phyloP scores from a whole-genome alignment of 2,329 filamentous ascomycete genomes.

The Dothistroma septosporum region DNA sequence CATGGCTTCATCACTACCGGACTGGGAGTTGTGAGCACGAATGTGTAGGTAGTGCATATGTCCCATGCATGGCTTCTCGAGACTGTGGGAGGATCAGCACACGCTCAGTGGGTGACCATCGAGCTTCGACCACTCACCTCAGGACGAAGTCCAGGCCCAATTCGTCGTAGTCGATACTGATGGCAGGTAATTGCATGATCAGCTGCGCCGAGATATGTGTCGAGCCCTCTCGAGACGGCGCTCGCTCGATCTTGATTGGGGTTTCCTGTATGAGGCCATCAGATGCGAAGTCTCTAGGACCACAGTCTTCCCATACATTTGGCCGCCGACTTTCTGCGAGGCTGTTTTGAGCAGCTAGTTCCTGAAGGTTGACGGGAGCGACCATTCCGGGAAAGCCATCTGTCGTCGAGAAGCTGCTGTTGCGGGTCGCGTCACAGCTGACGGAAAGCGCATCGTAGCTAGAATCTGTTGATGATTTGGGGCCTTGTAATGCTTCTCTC shows the following conservation, averaged over 20 bases:
- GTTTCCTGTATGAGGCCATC: conserved; percentile 14
- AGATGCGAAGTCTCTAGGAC: conserved; percentile 19
- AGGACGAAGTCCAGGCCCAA: conserved; percentile 23
- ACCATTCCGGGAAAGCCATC: conserved; percentile 16
- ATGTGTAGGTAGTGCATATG: conserved; percentile 25
- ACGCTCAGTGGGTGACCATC: background rate
- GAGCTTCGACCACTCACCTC: conserved; percentile 11
- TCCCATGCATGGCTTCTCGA: conserved; percentile 23
- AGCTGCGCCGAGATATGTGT: conserved; percentile 2
- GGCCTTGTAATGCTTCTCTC: conserved; percentile 11
- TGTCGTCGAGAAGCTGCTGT: conserved; percentile 18
- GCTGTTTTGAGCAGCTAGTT: conserved; percentile 9
- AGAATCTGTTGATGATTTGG: conserved; percentile 19
- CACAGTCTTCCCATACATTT: conserved; percentile 17
- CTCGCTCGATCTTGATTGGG: conserved; percentile 1
- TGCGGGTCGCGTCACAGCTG: conserved; percentile 19
- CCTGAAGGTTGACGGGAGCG: conserved; percentile 12
- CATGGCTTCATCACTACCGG: conserved; percentile 6
- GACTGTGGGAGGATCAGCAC: conserved; percentile 10
- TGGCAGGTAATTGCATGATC: conserved; percentile 8
- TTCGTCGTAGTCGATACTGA: conserved; percentile 21
- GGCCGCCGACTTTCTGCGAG: background rate
- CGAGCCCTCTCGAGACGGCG: background rate
- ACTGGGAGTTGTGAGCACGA: conserved; percentile 23
- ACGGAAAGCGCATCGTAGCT: conserved; percentile 18